Percentiles rank a stretch among this genome's conserved stretches.
Evolutionary conservation across 495 filamentous ascomycete genomes (phyloP).

Genomic region (Apodospora peruviana): DNA sequence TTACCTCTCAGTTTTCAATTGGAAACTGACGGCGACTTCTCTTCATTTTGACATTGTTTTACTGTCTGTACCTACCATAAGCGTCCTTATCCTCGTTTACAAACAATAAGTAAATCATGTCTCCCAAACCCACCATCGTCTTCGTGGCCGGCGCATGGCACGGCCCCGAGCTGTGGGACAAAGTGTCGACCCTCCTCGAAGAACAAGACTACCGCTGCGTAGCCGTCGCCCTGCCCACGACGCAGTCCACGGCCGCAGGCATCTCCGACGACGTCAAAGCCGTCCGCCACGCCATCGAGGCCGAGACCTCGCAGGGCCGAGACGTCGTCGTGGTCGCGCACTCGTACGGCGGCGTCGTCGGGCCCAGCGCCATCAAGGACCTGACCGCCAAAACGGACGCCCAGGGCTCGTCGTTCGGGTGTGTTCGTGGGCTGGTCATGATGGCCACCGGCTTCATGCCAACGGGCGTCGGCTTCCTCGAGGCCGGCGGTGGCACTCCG

Average conservation of each 20-base stretch:
- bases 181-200: constrained; percentile 30
- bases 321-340: constrained; percentile 46
- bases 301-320: constrained; percentile 28
- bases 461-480: constrained; percentile 24
- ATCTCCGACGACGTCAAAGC: constrained; percentile 26
- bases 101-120: background rate
- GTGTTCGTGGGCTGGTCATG: constrained; percentile 25
- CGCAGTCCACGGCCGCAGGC: constrained; percentile 22
- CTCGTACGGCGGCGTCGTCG: constrained; percentile 48
- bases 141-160: constrained; percentile 48
- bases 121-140: constrained; percentile 31
- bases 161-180: constrained; percentile 24
- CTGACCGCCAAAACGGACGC: background rate
- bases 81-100: background rate
- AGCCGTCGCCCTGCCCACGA: constrained; percentile 33
- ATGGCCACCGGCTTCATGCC: constrained; percentile 26
- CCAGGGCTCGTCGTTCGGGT: constrained; percentile 7
- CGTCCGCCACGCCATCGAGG: constrained; percentile 24
- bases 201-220: constrained; percentile 31
- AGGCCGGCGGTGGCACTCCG: constrained; percentile 20
- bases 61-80: background rate
- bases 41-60: no score
- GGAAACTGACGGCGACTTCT: background rate
- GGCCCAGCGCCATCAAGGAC: constrained; percentile 42
- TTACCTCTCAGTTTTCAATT: no score